phyloP scores from a whole-genome alignment of 768 basidiomycete species.

The Phallus indusiatus region DNA sequence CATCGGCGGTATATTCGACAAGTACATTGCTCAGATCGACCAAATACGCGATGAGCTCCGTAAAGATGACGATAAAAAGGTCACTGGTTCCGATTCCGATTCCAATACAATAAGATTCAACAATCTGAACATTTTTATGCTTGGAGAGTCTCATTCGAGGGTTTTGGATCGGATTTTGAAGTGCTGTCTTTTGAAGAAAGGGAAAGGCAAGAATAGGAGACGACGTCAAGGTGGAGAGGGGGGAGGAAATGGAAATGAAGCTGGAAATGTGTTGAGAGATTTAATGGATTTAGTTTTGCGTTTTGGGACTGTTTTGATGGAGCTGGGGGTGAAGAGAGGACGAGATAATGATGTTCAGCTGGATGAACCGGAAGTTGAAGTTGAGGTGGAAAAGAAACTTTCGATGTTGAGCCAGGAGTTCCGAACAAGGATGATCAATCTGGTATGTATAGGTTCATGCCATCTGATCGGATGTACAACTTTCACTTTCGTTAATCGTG shows the following conservation, averaged over 20 bases:
- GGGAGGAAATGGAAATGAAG: slow-evolving; percentile 34
- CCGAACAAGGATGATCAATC: neutral
- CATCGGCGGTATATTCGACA: slow-evolving; percentile 67
- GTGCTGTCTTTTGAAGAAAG: slow-evolving; percentile 62
- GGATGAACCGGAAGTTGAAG: neutral
- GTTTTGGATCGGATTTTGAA: slow-evolving; percentile 68
- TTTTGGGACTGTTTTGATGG: slow-evolving; percentile 41
- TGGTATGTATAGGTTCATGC: neutral
- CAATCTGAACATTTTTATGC: slow-evolving; percentile 67
- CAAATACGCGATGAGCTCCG: slow-evolving; percentile 12
- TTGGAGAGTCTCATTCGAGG: slow-evolving; percentile 56
- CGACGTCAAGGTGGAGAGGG: too few species aligned
- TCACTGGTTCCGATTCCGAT: neutral
- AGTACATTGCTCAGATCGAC: slow-evolving; percentile 43
- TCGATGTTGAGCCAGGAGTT: neutral
- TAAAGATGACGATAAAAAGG: neutral
- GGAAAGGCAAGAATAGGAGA: slow-evolving; percentile 8
- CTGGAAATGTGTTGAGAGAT: slow-evolving; percentile 54
- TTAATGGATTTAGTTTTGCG: slow-evolving; percentile 59
- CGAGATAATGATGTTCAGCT: slow-evolving; percentile 12
- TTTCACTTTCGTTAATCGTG: neutral
- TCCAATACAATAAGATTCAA: neutral
- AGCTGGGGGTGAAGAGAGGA: slow-evolving; percentile 48
- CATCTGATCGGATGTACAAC: too few species aligned
- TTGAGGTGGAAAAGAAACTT: neutral